phyloP scores from a whole-genome alignment of 129 eudicot species.

The Logfia minima region DNA sequence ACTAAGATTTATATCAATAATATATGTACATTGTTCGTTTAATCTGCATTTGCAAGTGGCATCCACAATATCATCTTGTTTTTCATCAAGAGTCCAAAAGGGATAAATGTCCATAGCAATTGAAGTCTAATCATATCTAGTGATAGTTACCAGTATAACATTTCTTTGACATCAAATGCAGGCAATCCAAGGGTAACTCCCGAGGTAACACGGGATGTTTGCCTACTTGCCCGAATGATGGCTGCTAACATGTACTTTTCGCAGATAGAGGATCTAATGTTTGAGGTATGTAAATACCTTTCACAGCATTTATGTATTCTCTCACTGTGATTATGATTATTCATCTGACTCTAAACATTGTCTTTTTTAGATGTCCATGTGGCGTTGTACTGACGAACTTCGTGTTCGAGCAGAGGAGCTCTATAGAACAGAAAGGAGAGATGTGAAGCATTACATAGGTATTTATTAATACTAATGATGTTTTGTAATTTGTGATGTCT shows the following conservation, averaged over 20 bases:
- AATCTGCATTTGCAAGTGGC: slow-evolving; percentile 10
- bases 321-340: not conserved
- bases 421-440: slow-evolving; percentile 70
- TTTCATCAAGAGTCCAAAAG: not conserved
- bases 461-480: slow-evolving; percentile 9
- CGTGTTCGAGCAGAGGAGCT: slow-evolving; percentile 83
- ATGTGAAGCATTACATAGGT: slow-evolving; percentile 98
- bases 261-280: slow-evolving; percentile 96
- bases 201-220: slow-evolving; percentile 93
- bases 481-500: not conserved
- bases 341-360: slow-evolving; percentile 12
- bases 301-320: not conserved
- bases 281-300: slow-evolving; percentile 55
- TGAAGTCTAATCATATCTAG: not conserved
- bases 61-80: slow-evolving; percentile 4
- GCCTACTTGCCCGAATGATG: slow-evolving; percentile 97
- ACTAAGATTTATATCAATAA: not conserved
- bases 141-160: not conserved
- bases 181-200: slow-evolving; percentile 98
- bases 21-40: not conserved
- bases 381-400: slow-evolving; percentile 98
- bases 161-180: slow-evolving; percentile 31
- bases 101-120: not conserved
- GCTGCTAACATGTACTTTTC: slow-evolving; percentile 96
- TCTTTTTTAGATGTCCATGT: slow-evolving; percentile 79